These are phyloP conservation scores for Paracorniculantispora psalliotae DNA, from an alignment of 2,329 filamentous ascomycete species.

Conservation along the genomic window DNA sequence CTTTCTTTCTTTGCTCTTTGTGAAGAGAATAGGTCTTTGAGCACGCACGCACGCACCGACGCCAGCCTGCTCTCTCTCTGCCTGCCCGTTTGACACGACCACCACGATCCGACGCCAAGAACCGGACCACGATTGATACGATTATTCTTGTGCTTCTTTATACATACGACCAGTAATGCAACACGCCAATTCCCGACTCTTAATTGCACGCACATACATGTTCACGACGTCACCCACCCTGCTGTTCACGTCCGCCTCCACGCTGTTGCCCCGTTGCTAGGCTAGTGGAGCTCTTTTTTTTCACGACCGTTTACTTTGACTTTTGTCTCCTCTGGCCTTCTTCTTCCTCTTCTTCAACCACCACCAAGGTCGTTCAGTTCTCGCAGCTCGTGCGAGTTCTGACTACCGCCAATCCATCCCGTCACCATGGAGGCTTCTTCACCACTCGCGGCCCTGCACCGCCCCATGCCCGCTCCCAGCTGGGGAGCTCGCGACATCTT, in stretches of 20 bases:
- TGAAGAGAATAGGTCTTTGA: not conserved
- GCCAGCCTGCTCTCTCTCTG: not conserved
- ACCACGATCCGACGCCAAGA: not conserved
- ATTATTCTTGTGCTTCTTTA: not conserved
- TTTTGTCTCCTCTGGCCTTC: not conserved
- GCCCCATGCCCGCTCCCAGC: constrained; percentile 54
- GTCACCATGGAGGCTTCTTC: constrained; percentile 83
- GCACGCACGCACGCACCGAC: not conserved
- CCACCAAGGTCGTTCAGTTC: constrained; percentile 16
- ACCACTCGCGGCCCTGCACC: constrained; percentile 88
- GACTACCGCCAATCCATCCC: constrained; percentile 5
- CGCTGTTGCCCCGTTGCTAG: constrained; percentile 16
- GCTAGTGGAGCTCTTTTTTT: constrained; percentile 14
- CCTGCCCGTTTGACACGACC: not conserved
- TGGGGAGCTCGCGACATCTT: constrained; percentile 55
- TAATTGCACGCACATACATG: not conserved
- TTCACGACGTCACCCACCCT: constrained; percentile 19
- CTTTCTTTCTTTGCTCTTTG: not conserved
- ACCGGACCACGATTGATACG: not conserved
- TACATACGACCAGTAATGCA: constrained; percentile 4
- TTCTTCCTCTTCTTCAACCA: constrained; percentile 5
- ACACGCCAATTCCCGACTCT: not conserved
- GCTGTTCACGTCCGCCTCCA: constrained; percentile 17
- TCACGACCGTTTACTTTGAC: constrained; percentile 13
- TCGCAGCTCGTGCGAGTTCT: constrained; percentile 10